Base-by-base conservation (phyloP, 331 rosid species). In the Malus hybrid region DNA sequence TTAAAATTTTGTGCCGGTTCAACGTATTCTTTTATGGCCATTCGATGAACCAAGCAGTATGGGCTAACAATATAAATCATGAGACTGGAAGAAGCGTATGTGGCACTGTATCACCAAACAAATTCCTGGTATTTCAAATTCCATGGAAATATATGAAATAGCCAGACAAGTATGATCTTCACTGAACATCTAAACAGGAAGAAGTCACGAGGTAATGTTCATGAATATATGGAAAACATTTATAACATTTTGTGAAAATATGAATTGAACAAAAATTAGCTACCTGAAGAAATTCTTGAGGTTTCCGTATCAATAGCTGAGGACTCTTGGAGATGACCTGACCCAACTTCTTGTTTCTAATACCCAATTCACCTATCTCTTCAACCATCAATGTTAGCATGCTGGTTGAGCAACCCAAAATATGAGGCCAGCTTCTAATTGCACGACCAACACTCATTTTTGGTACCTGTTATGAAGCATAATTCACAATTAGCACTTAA, bases 391-490 rank as follows among this genome's bases (percentile, higher is more conserved):
- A 62, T 83, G 87, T 80, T 61, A 91, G 80, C 80, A 80, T 86
- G 90, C 86, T 80, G 64, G 93, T 85, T 67, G 98, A 93, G 85
- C 93, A 87, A 69, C 96, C 94, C 85, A 93, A 76, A 29, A 90
- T 69, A 80, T 86, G 90, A 70, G 98, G 98, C 90, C 93, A 91
- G 82, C 90, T 91, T 87, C 75, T 77, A 84, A 93, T 87, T 75
- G 94, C 96, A 78, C 52, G 67, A 52, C 67, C 84, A 66, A 87
- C 84, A 31, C 83, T 74, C 10, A 61, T 50, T 81, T 77, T 91
- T 19, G 91, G 83, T 63, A 93, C 90, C 98, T 93, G 79, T 34
- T 68, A 83, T 39, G 74, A 80, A 76, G 59, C 77, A 78, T 33
- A 63, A 76, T 44, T 65, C 27, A 62, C 44, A 12, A 12, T 33